Base-by-base conservation (phyloP, 2,329 filamentous ascomycete genomes). In the Volutella citrinella region DNA sequence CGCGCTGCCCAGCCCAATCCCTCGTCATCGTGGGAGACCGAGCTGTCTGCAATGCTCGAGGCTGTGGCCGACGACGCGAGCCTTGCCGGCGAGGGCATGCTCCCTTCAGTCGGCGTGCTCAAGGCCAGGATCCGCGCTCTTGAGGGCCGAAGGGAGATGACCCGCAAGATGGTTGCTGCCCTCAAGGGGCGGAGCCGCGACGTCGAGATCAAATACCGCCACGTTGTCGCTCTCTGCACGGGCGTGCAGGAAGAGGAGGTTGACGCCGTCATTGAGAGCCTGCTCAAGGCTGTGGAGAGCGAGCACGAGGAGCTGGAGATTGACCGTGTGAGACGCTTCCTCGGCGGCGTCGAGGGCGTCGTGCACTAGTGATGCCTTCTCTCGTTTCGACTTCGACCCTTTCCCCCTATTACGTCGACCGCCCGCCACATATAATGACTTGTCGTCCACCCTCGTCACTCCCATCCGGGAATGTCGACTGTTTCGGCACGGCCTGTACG, bases 271-370 rank as follows among this genome's bases (percentile, higher is more conserved):
- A 71, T 96, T 1, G 86, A 88, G 32, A 80, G 81, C 4, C 68
- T 98, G 26, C 78, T 94, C 28, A 80, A 87, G 43, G 93, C 93
- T 3, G 84, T 97, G 4, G 91, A 95, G 63, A 95, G 89, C 53
- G 90, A 96, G 58, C 77, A 74, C 34, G 76, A 79, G 7, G 84
- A 87, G 50, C 68, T 88, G 2, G 87, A 94, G 55, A 79, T 91
- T 8, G 79, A 77, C 1, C 69, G 88, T 8, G 84, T 95, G 10
- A 72, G 84, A 48, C 79, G 89, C 32, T 94, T 95, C 55, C 66
- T 95, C 36, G 76, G 83, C 19, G 84, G 86, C 36, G 85, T 94
- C 4, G 87, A 90, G 52, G 80, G 76, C 3, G 75, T 74, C 26
- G 65, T 67, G 41, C 61, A 65, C 46, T 69, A 58, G 56, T 53